Conservation (phyloP, 2,329 filamentous ascomycete species). For the Aspergillus nomiae region DNA sequence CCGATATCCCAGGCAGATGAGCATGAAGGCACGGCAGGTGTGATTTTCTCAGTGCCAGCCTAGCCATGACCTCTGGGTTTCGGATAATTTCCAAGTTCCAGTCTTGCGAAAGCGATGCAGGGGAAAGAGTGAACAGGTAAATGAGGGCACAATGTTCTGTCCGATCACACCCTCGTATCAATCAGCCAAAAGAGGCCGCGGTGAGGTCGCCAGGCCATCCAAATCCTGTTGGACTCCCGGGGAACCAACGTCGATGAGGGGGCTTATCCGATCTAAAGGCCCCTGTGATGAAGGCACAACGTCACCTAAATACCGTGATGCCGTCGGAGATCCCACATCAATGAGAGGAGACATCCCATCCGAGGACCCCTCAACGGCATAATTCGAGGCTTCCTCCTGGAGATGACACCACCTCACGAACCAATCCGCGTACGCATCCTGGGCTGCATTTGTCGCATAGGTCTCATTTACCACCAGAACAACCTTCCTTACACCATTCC, state of each 20-base stretch:
- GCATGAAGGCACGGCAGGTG: background rate
- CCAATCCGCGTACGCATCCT: conserved; percentile 12
- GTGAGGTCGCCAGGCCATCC: background rate
- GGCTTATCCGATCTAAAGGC: background rate
- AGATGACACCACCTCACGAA: conserved; percentile 5
- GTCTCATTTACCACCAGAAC: conserved; percentile 6
- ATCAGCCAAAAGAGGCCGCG: background rate
- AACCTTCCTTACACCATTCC: conserved; percentile 1
- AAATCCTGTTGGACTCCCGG: background rate
- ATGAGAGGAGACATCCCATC: background rate
- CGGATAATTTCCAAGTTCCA: background rate
- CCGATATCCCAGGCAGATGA: background rate
- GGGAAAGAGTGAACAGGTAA: too few species aligned
- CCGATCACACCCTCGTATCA: background rate
- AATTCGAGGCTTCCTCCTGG: background rate
- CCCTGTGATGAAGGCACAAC: background rate
- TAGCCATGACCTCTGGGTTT: background rate
- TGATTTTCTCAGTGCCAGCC: background rate
- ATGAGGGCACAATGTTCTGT: background rate
- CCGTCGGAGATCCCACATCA: background rate
- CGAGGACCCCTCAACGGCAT: background rate
- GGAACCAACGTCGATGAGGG: background rate
- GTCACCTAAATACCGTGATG: background rate
- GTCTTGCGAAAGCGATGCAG: background rate
- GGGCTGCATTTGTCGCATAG: background rate